Evolutionary conservation across 139 green algal species (phyloP).

Genomic region (Picochlorum sp.): DNA sequence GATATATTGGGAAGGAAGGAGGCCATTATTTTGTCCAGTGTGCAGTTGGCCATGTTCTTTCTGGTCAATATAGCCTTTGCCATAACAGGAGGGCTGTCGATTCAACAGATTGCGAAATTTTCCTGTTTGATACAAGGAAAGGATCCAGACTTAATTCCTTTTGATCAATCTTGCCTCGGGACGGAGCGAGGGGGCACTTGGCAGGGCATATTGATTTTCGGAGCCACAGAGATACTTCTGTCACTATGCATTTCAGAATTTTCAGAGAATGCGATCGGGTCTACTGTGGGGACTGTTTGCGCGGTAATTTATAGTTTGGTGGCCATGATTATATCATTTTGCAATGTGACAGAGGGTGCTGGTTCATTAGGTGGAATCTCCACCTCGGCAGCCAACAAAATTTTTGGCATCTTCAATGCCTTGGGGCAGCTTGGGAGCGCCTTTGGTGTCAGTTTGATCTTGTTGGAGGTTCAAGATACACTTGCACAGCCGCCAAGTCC

Average conservation of each 20-base stretch:
- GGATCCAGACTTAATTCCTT: not conserved
- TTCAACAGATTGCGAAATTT: not conserved
- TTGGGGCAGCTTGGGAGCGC: slow-evolving; percentile 22
- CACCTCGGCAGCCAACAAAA: slow-evolving; percentile 2
- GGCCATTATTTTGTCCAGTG: not conserved
- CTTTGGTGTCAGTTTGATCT: slow-evolving; percentile 10
- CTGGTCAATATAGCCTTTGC: not conserved
- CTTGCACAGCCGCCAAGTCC: slow-evolving; percentile 27
- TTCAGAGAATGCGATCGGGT: slow-evolving; percentile 17
- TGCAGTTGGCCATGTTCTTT: not conserved
- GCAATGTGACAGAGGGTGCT: slow-evolving; percentile 4
- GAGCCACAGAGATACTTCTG: slow-evolving; percentile 18
- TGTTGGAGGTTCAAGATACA: slow-evolving; percentile 23
- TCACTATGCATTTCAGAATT: slow-evolving; percentile 23
- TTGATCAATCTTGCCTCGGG: slow-evolving; percentile 14
- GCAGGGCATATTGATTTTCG: slow-evolving; percentile 17
- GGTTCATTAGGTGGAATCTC: slow-evolving; percentile 4
- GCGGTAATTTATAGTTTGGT: slow-evolving; percentile 20
- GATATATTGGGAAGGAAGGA: slow-evolving; percentile 6
- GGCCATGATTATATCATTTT: slow-evolving; percentile 17
- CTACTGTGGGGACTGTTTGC: slow-evolving; percentile 20
- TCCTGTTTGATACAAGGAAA: slow-evolving; percentile 1
- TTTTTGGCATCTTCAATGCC: slow-evolving; percentile 27
- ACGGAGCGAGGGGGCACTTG: not conserved
- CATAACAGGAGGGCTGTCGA: not conserved